Percentiles rank a stretch among this genome's conserved stretches.
Conservation (phyloP, 306 rosid genomes). For the Quercus berberidifolia region DNA sequence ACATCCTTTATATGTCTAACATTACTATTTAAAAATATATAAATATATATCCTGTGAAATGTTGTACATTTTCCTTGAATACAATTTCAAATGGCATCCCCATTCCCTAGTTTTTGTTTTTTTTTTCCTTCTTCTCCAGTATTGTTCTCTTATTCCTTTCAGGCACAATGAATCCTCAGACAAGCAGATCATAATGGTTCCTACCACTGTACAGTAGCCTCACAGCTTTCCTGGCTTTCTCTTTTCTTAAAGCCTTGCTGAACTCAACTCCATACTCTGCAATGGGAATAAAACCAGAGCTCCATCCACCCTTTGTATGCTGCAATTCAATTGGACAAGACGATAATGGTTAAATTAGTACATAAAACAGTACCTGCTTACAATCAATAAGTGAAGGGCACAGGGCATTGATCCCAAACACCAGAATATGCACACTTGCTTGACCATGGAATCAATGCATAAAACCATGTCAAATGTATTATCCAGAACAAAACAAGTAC, state of each 20-base stretch:
- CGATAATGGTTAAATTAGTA: not conserved
- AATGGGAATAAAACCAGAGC: conserved; percentile 81
- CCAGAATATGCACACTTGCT: not conserved
- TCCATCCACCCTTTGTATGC: conserved; percentile 63
- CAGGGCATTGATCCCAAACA: not conserved
- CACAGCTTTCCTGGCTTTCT: conserved; percentile 59
- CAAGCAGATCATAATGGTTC: conserved; percentile 92
- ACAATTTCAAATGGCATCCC: conserved; percentile 13
- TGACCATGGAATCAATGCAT: not conserved
- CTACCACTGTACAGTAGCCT: conserved; percentile 75
- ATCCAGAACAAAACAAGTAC: not conserved
- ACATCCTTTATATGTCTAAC: not conserved
- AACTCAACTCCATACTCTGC: conserved; percentile 94
- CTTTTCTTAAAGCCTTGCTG: conserved; percentile 38
- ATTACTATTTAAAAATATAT: not conserved
- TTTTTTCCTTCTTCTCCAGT: not conserved
- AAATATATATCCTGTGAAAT: not conserved
- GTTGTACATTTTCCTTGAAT: not conserved
- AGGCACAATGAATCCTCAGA: conserved; percentile 31
- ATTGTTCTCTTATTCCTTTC: not conserved
- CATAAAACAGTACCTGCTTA: conserved; percentile 3
- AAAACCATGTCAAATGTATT: not conserved
- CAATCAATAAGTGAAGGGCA: not conserved
- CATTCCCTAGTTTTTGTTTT: not conserved
- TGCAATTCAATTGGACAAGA: conserved; percentile 39